phyloP scores from a whole-genome alignment of 192 early-diverging fungal genomes.

The Dissophora ornata region DNA sequence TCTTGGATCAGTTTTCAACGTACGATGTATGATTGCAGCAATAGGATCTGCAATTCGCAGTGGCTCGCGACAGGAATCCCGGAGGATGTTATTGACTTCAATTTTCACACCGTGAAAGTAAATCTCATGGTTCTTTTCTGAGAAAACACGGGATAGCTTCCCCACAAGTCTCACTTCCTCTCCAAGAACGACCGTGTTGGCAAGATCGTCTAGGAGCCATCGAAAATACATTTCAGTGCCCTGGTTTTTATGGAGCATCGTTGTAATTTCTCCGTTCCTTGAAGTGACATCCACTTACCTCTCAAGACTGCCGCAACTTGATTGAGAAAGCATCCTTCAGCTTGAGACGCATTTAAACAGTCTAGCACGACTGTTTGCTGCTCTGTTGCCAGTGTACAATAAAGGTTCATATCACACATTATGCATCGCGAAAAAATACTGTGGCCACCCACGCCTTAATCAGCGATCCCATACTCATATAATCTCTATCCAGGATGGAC shows the following conservation, averaged over 20 bases:
- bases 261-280: too few relatives aligned
- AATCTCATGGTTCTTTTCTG: background rate
- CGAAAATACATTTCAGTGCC: background rate
- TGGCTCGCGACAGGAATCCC: background rate
- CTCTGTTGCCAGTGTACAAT: slow-evolving; percentile 1
- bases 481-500: slow-evolving; percentile 45
- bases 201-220: slow-evolving; percentile 20
- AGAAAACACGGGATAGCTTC: background rate
- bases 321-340: slow-evolving; percentile 30
- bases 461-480: too few relatives aligned
- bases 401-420: too few relatives aligned
- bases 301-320: slow-evolving; percentile 15
- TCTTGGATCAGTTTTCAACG: background rate
- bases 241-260: too few relatives aligned
- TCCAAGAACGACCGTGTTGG: slow-evolving; percentile 13
- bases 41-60: slow-evolving; percentile 5
- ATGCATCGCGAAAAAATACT: too few relatives aligned
- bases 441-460: too few relatives aligned
- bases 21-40: background rate
- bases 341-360: background rate
- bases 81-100: slow-evolving; percentile 39
- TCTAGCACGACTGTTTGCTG: slow-evolving; percentile 17
- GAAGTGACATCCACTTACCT: too few relatives aligned
- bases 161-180: slow-evolving; percentile 17
- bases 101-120: slow-evolving; percentile 25